Conservation (phyloP, 2,329 filamentous ascomycete genomes). For the Fusarium metavorans region DNA sequence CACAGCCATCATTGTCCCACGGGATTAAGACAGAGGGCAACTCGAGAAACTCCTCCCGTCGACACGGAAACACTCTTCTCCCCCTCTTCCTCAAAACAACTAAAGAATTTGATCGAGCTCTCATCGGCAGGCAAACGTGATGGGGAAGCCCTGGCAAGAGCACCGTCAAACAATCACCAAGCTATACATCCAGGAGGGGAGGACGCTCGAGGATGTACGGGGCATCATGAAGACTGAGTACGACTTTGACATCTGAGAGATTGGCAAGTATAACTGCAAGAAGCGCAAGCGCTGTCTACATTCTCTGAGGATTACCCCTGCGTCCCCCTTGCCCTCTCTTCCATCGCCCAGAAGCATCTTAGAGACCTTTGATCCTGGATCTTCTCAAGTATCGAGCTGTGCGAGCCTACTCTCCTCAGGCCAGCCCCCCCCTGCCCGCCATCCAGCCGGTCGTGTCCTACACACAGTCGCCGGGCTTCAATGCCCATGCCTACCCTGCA, state of each 20-base stretch:
- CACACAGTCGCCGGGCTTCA: background rate
- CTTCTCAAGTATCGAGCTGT: constrained; percentile 16
- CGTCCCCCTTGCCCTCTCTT: background rate
- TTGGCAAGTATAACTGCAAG: too few relatives aligned
- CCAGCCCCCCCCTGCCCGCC: constrained; percentile 31
- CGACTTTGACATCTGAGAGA: constrained; percentile 45
- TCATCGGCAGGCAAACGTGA: constrained; percentile 38
- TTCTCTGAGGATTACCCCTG: too few relatives aligned
- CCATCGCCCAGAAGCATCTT: background rate
- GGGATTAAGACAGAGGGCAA: constrained; percentile 19
- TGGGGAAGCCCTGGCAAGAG: constrained; percentile 59
- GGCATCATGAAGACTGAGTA: constrained; percentile 54
- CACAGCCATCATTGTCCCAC: constrained; percentile 28
- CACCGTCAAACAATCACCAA: constrained; percentile 51
- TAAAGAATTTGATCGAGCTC: background rate
- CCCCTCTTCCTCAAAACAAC: background rate
- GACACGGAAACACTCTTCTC: background rate
- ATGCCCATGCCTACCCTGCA: background rate
- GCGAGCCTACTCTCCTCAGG: constrained; percentile 23
- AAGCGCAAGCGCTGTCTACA: constrained; percentile 14
- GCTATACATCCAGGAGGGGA: constrained; percentile 56
- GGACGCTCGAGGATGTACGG: constrained; percentile 56
- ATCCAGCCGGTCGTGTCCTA: background rate
- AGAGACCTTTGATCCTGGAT: background rate
- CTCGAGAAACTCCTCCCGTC: background rate